Conservation (phyloP, 2,329 filamentous ascomycete genomes). For the Exophiala viscosa region DNA sequence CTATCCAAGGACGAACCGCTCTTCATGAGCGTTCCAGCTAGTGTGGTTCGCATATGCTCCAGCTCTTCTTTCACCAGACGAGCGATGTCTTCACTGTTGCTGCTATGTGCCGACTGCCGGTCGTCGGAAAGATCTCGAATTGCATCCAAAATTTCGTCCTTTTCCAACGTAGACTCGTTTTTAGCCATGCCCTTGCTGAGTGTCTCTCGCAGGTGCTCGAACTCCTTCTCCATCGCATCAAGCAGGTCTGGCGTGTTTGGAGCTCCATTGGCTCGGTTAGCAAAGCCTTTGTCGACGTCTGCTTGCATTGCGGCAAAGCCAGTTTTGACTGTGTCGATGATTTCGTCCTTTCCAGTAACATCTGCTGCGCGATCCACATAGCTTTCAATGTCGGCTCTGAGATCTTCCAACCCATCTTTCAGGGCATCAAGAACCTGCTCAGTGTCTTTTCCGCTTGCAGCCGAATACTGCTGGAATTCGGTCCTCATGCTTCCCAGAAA, state of each 20-base stretch:
- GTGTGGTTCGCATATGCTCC: conserved; percentile 56
- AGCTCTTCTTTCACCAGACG: conserved; percentile 57
- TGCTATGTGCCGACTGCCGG: conserved; percentile 35
- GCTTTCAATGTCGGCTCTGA: conserved; percentile 73
- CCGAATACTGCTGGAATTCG: conserved; percentile 73
- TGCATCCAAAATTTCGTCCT: conserved; percentile 60
- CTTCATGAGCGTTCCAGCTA: conserved; percentile 51
- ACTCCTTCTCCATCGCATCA: conserved; percentile 73
- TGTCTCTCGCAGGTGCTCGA: conserved; percentile 74
- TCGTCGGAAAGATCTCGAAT: conserved; percentile 37
- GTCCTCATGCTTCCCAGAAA: conserved; percentile 59
- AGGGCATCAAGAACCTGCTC: conserved; percentile 86
- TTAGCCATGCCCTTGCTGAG: conserved; percentile 68
- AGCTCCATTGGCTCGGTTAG: conserved; percentile 39
- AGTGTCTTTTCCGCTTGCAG: conserved; percentile 73
- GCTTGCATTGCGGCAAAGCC: conserved; percentile 61
- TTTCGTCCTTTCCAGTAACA: conserved; percentile 69
- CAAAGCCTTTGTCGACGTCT: conserved; percentile 52
- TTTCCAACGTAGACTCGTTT: conserved; percentile 52
- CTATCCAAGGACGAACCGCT: conserved; percentile 47
- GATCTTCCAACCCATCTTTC: conserved; percentile 77
- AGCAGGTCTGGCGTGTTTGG: conserved; percentile 64
- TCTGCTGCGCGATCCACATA: conserved; percentile 73
- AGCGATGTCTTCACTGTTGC: conserved; percentile 44
- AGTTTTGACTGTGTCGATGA: conserved; percentile 65